Evolutionary conservation across 805 yeast species (phyloP).

Genomic region (Candida krabiensis): DNA sequence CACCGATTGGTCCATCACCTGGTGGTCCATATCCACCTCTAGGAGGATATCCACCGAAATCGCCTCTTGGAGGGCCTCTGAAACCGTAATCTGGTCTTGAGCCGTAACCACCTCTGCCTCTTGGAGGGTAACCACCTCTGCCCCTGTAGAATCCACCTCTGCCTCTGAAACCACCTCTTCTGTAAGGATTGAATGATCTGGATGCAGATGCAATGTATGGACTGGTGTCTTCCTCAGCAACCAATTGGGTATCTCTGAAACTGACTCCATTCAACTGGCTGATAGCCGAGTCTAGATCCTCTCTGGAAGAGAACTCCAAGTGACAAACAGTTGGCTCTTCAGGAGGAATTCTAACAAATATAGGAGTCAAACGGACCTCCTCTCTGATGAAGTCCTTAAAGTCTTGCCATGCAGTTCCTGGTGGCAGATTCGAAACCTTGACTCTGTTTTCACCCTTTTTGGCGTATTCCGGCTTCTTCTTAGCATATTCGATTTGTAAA

Average conservation of each 20-base stretch:
- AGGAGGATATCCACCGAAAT: slow-evolving; percentile 25
- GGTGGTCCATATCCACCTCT: slow-evolving; percentile 29
- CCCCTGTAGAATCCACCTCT: slow-evolving; percentile 47
- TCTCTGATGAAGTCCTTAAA: slow-evolving; percentile 88
- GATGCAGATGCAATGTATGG: slow-evolving; percentile 52
- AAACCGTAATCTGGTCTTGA: slow-evolving; percentile 35
- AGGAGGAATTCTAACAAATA: slow-evolving; percentile 55
- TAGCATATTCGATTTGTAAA: slow-evolving; percentile 54
- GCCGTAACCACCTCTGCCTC: slow-evolving; percentile 31
- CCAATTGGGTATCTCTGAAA: slow-evolving; percentile 59
- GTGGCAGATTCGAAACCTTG: slow-evolving; percentile 68
- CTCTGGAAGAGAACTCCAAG: slow-evolving; percentile 62
- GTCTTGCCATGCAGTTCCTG: slow-evolving; percentile 83
- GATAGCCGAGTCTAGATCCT: slow-evolving; percentile 73
- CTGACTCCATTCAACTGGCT: slow-evolving; percentile 70
- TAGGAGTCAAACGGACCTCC: slow-evolving; percentile 61
- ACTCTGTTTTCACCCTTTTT: slow-evolving; percentile 76
- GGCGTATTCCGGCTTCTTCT: slow-evolving; percentile 49
- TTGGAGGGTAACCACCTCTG: slow-evolving; percentile 34
- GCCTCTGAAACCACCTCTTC: slow-evolving; percentile 43
- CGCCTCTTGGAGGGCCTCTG: slow-evolving; percentile 28
- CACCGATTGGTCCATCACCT: slow-evolving; percentile 30
- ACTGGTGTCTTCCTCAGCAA: slow-evolving; percentile 76
- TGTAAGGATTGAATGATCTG: slow-evolving; percentile 45
- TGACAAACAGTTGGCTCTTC: slow-evolving; percentile 46